phyloP scores from a whole-genome alignment of 371 early-diverging fungal species.

The Lichtheimia ramosa region DNA sequence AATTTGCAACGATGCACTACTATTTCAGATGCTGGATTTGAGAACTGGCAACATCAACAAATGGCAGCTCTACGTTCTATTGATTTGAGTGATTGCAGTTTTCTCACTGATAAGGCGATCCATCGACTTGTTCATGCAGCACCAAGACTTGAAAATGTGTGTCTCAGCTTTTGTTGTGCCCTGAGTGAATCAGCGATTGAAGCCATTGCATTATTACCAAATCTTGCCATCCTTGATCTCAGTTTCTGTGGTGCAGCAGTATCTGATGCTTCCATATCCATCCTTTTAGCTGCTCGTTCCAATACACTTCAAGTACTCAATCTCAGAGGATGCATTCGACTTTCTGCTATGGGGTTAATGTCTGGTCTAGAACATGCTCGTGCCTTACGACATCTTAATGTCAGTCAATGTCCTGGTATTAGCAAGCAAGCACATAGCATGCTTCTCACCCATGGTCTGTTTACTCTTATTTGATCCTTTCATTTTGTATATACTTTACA shows the following conservation, averaged over 20 bases:
- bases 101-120: conserved; percentile 73
- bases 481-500: too few species aligned
- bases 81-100: conserved; percentile 76
- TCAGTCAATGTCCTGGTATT: conserved; percentile 23
- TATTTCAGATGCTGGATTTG: conserved; percentile 70
- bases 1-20: conserved; percentile 82
- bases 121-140: conserved; percentile 51
- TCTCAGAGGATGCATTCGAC: conserved; percentile 61
- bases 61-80: conserved; percentile 50
- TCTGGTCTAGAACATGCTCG: conserved; percentile 16
- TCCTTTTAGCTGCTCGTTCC: conserved; percentile 25
- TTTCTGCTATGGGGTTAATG: conserved; percentile 55
- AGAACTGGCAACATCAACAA: conserved; percentile 38
- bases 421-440: not conserved
- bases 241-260: conserved; percentile 80
- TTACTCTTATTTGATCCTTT: too few species aligned
- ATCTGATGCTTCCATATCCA: conserved; percentile 59
- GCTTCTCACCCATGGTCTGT: not conserved
- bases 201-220: conserved; percentile 41
- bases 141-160: conserved; percentile 54
- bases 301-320: conserved; percentile 8
- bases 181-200: conserved; percentile 66
- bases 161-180: conserved; percentile 81
- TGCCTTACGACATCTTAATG: conserved; percentile 12
- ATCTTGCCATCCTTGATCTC: conserved; percentile 60